Conservation (phyloP, 2,329 filamentous ascomycete genomes). For the Trichoderma atrobrunneum region DNA sequence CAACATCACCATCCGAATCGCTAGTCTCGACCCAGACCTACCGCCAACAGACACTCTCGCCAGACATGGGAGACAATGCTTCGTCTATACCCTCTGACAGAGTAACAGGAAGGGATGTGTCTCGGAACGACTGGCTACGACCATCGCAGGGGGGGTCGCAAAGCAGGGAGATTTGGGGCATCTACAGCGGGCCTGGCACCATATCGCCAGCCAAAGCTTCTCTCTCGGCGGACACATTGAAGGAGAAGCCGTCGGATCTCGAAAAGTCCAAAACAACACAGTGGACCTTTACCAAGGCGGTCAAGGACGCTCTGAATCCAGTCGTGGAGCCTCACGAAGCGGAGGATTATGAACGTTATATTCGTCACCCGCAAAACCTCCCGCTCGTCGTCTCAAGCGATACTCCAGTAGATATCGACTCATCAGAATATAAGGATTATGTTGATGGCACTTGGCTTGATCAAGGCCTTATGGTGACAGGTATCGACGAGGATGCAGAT, state of each 20-base stretch:
- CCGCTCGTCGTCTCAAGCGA: constrained; percentile 75
- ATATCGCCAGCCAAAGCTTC: constrained; percentile 9
- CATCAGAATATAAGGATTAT: constrained; percentile 75
- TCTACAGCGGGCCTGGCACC: not conserved
- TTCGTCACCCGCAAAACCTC: constrained; percentile 83
- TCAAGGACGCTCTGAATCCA: constrained; percentile 82
- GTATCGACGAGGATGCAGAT: constrained; percentile 42
- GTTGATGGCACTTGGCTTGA: constrained; percentile 66
- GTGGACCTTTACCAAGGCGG: constrained; percentile 83
- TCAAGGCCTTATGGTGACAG: constrained; percentile 53
- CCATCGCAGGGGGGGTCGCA: constrained; percentile 39
- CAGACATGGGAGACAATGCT: constrained; percentile 39
- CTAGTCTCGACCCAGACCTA: constrained; percentile 33
- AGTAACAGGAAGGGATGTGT: constrained; percentile 46
- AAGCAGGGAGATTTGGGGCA: constrained; percentile 31
- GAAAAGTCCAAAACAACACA: constrained; percentile 82
- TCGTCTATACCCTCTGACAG: constrained; percentile 40
- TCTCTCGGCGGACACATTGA: constrained; percentile 25
- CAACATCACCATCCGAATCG: constrained; percentile 65
- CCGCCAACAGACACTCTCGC: constrained; percentile 23
- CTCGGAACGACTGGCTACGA: constrained; percentile 57
- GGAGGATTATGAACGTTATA: constrained; percentile 84
- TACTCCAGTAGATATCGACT: constrained; percentile 56
- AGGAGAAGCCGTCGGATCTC: constrained; percentile 56
- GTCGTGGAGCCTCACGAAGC: constrained; percentile 73